Conservation (phyloP, 441 rosid genomes). For the Breynia disticha region DNA sequence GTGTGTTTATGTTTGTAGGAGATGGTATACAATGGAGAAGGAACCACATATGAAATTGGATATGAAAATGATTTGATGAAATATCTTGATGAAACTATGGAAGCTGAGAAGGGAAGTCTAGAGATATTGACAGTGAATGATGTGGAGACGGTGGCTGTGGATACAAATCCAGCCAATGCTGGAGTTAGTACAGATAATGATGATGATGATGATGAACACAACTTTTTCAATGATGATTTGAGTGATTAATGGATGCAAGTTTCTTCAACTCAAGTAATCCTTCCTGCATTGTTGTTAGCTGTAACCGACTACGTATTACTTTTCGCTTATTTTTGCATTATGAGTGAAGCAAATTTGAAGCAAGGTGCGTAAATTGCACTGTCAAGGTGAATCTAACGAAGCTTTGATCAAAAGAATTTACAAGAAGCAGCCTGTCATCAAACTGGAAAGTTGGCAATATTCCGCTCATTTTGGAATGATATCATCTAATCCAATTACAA, state of each 20-base stretch:
- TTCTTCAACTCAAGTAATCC: no score
- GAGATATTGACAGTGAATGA: constrained; percentile 16
- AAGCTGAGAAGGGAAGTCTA: constrained; percentile 13
- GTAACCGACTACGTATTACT: no score
- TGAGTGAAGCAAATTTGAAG: no score
- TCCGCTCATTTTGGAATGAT: no score
- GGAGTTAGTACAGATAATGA: constrained; percentile 12
- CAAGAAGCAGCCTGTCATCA: background rate
- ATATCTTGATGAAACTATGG: constrained; percentile 17
- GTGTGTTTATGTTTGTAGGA: constrained; percentile 1
- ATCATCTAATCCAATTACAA: no score
- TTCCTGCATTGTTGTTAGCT: no score
- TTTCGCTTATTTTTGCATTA: no score
- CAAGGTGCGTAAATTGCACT: no score
- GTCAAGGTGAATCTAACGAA: no score
- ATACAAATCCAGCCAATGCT: constrained; percentile 16
- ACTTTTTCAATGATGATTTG: constrained; percentile 36
- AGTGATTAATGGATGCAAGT: constrained; percentile 21
- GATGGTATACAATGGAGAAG: constrained; percentile 15
- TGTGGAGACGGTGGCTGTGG: constrained; percentile 14
- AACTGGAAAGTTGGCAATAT: background rate
- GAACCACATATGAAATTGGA: constrained; percentile 19
- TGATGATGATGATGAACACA: constrained; percentile 25
- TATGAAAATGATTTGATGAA: constrained; percentile 16
- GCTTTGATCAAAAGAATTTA: background rate